Conservation (phyloP, 2,329 filamentous ascomycete genomes). For the Mycogone perniciosa region DNA sequence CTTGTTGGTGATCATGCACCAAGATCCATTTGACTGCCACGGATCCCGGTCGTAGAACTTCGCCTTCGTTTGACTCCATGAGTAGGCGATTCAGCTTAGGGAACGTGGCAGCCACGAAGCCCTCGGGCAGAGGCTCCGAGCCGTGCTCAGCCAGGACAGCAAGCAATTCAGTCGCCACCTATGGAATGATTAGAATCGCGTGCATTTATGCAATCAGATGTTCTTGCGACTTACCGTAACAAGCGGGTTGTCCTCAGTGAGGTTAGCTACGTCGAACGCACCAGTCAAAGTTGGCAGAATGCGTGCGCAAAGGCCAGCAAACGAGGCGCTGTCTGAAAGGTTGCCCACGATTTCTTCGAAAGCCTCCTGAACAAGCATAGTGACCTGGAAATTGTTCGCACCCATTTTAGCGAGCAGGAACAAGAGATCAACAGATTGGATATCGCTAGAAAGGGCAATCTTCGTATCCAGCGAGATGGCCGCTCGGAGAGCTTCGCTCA, state of each 20-base stretch:
- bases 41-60: slow-evolving; percentile 79
- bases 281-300: slow-evolving; percentile 82
- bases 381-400: slow-evolving; percentile 84
- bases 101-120: slow-evolving; percentile 78
- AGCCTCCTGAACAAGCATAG: slow-evolving; percentile 78
- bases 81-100: slow-evolving; percentile 81
- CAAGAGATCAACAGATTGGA: slow-evolving; percentile 71
- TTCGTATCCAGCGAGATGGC: slow-evolving; percentile 73
- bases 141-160: slow-evolving; percentile 76
- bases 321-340: slow-evolving; percentile 62
- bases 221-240: slow-evolving; percentile 53
- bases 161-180: slow-evolving; percentile 78
- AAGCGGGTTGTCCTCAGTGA: slow-evolving; percentile 79
- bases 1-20: slow-evolving; percentile 80
- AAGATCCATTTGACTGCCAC: slow-evolving; percentile 85
- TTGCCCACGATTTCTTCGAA: slow-evolving; percentile 80
- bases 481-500: slow-evolving; percentile 79
- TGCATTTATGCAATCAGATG: slow-evolving; percentile 12
- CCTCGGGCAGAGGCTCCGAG: slow-evolving; percentile 75
- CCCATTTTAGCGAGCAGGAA: slow-evolving; percentile 87
- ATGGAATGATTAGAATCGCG: slow-evolving; percentile 9
- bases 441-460: slow-evolving; percentile 64
- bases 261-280: slow-evolving; percentile 79
- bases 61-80: slow-evolving; percentile 77
- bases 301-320: slow-evolving; percentile 73